These are phyloP conservation scores for Cryphonectria carpinicola DNA, from an alignment of 2,329 filamentous ascomycete species.

Conservation along the genomic window DNA sequence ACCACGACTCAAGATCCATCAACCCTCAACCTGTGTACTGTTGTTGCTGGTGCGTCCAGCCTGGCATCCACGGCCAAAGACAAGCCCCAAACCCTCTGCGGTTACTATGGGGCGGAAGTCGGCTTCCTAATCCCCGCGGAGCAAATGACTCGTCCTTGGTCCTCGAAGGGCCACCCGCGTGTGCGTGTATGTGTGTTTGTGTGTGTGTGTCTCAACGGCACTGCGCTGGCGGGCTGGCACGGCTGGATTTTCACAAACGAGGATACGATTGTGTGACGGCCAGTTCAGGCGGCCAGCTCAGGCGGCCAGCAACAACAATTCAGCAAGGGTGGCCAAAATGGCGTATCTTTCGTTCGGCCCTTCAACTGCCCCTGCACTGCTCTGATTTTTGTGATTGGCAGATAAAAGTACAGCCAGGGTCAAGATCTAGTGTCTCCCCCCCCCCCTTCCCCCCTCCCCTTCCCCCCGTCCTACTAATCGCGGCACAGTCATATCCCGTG, in stretches of 20 bases:
- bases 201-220: slow-evolving; percentile 1
- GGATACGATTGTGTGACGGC: slow-evolving; percentile 16
- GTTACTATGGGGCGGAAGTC: slow-evolving; percentile 5
- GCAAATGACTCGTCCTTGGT: slow-evolving; percentile 20
- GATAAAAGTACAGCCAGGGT: slow-evolving; percentile 21
- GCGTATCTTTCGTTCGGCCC: slow-evolving; percentile 1
- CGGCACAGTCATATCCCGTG: slow-evolving; percentile 20
- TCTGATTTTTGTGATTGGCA: slow-evolving; percentile 28
- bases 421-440: slow-evolving; percentile 15
- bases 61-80: neutral
- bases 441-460: too few species aligned
- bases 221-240: slow-evolving; percentile 5
- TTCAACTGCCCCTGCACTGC: slow-evolving; percentile 13
- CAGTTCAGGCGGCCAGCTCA: slow-evolving; percentile 14
- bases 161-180: neutral
- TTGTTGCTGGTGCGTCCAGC: slow-evolving; percentile 7
- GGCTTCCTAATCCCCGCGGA: slow-evolving; percentile 9
- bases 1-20: slow-evolving; percentile 17
- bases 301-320: slow-evolving; percentile 11
- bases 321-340: neutral
- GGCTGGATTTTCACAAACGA: neutral
- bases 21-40: neutral
- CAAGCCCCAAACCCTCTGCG: neutral
- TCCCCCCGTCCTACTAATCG: slow-evolving; percentile 5
- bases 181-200: too few species aligned